Base-by-base conservation (phyloP, 768 basidiomycete genomes). In the Serpula lacrymans region DNA sequence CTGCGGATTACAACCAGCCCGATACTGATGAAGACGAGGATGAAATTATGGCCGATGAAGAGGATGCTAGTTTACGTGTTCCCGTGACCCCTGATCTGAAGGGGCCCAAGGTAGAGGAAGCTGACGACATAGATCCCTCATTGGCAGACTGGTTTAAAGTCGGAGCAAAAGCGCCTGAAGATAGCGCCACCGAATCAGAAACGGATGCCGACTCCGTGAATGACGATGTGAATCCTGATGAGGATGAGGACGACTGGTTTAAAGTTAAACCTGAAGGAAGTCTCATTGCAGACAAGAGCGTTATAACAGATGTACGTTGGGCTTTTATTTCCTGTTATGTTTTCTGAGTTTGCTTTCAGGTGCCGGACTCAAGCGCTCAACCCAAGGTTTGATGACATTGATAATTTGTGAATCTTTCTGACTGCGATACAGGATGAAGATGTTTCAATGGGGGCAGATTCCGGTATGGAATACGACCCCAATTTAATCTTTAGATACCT, bases 401-500 rank as follows among this genome's bases (percentile, higher is more conserved):
- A 41, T 45, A n/a, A 34, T 36, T 10, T 27, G 31, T 5, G 47
- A 50, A 11, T 42, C n/a, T n/a, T n/a, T n/a, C n/a, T n/a, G n/a
- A n/a, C n/a, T n/a, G n/a, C n/a, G n/a, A n/a, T n/a, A n/a, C n/a
- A n/a, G n/a, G n/a, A n/a, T 37, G 52, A 47, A 27, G 71, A 74
- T 45, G 65, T 70, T 14, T 69, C 60, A 14, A 92, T 93, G 88
- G 90, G 88, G 10, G 88, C 88, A 52, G 72, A 65, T 21, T 60
- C 62, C 18, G 86, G 78, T 2, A 81, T 77, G 71, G 80, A 84
- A 47, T 94, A 95, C 44, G 90, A 95, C 59, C 70, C 78, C 32
- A 76, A 80, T 17, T 63, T 69, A 47, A 88, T 94, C 38, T 95
- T 96, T 65, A 80, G 61, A 50, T 89, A 96, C 64, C 60, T 94